These are phyloP conservation scores for Mucor plumbeus DNA, from an alignment of 371 early-diverging fungal species.

Conservation along the genomic window DNA sequence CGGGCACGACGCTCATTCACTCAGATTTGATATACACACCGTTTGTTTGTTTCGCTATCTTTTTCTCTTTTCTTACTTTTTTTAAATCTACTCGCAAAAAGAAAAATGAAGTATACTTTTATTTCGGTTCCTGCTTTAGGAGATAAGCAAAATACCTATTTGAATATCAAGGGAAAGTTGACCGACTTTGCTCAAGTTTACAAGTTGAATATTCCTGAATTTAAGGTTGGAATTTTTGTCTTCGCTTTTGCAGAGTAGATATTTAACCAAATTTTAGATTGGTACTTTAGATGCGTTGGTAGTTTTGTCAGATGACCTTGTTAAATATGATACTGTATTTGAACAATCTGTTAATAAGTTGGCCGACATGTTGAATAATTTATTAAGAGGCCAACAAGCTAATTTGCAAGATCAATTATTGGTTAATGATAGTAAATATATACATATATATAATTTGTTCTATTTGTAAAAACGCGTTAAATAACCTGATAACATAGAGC, in stretches of 20 bases:
- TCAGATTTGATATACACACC: not conserved
- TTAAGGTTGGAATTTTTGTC: conserved; percentile 42
- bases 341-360: conserved; percentile 81
- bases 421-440: conserved; percentile 83
- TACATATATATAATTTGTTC: not conserved
- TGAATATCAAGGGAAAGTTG: conserved; percentile 51
- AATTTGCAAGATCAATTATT: conserved; percentile 59
- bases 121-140: conserved; percentile 58
- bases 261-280: conserved; percentile 59
- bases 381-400: conserved; percentile 52
- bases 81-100: not conserved
- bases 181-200: conserved; percentile 47
- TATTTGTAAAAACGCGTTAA: not conserved
- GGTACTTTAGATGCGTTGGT: conserved; percentile 94
- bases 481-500: conserved; percentile 51
- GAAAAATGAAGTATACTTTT: conserved; percentile 52
- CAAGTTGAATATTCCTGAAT: conserved; percentile 57
- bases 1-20: conserved; percentile 4
- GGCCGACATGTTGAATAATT: conserved; percentile 75
- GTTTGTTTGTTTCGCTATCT: conserved; percentile 7
- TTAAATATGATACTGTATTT: conserved; percentile 79
- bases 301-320: conserved; percentile 90
- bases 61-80: conserved; percentile 5
- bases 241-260: not conserved
- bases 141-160: conserved; percentile 50